Evolutionary conservation across 148 eudicot species (phyloP).

Genomic region (Polygonum aviculare): DNA sequence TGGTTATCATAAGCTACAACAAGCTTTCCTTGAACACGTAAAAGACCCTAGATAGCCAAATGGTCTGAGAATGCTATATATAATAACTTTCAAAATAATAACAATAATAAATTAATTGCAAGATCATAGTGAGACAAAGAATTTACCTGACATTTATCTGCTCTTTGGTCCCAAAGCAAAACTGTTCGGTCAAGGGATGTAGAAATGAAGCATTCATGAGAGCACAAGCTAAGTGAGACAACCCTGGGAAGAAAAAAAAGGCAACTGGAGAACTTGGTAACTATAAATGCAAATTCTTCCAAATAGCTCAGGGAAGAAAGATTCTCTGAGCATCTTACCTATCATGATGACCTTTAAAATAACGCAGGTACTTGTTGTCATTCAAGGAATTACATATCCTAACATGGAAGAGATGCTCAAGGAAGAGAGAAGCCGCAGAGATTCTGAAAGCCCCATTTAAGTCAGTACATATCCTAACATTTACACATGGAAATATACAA

Average conservation of each 20-base stretch:
- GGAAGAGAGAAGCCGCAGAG: constrained; percentile 90
- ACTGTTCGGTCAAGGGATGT: constrained; percentile 94
- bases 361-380: constrained; percentile 93
- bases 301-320: neutral
- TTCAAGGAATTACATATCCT: no score
- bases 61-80: neutral
- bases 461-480: constrained; percentile 6
- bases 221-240: constrained; percentile 88
- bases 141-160: constrained; percentile 88
- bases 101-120: no score
- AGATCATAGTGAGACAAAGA: neutral
- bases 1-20: constrained; percentile 97
- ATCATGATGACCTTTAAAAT: constrained; percentile 98
- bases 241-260: constrained; percentile 42
- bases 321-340: constrained; percentile 33
- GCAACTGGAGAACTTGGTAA: constrained; percentile 9
- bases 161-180: constrained; percentile 93
- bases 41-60: constrained; percentile 53
- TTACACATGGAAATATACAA: neutral
- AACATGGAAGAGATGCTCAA: no score
- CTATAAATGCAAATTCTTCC: neutral
- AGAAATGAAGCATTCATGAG: constrained; percentile 75
- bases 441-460: constrained; percentile 41
- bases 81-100: neutral
- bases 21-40: constrained; percentile 92